Percentiles rank a stretch among this genome's conserved stretches.
Conservation (phyloP, 352 stramenopile species). For the Globisporangium iwayamae region DNA sequence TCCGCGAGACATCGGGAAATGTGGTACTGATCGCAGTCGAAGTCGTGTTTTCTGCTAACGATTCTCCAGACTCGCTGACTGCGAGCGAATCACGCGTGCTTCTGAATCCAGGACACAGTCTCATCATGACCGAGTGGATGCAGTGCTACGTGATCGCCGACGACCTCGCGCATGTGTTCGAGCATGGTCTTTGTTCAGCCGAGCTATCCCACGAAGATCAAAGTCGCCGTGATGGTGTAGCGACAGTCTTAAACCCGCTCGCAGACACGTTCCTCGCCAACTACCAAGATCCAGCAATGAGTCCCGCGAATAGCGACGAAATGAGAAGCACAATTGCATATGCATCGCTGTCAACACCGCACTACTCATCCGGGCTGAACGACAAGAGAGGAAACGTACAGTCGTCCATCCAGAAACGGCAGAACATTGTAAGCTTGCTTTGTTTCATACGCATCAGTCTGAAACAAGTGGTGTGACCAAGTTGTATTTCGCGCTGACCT, state of each 20-base stretch:
- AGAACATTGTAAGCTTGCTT: slow-evolving; percentile 13
- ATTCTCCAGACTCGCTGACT: slow-evolving; percentile 21
- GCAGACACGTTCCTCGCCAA: slow-evolving; percentile 56
- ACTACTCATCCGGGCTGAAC: slow-evolving; percentile 10
- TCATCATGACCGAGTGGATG: slow-evolving; percentile 76
- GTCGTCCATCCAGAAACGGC: slow-evolving; percentile 12
- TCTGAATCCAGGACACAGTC: slow-evolving; percentile 67
- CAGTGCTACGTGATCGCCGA: slow-evolving; percentile 86
- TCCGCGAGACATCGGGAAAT: slow-evolving; percentile 57
- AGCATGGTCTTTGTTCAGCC: slow-evolving; percentile 51
- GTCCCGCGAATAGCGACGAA: slow-evolving; percentile 28
- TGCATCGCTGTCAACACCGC: slow-evolving; percentile 42
- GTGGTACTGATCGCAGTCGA: slow-evolving; percentile 81
- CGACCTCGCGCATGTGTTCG: slow-evolving; percentile 63
- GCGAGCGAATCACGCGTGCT: slow-evolving; percentile 60
- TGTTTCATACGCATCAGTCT: not conserved
- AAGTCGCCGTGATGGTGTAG: slow-evolving; percentile 23
- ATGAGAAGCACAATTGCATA: slow-evolving; percentile 53
- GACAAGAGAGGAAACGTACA: not conserved
- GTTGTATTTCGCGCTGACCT: not conserved
- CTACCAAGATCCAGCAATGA: slow-evolving; percentile 8
- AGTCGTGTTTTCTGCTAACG: slow-evolving; percentile 51
- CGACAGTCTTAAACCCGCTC: slow-evolving; percentile 42
- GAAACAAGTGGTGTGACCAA: not conserved
- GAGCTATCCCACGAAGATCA: slow-evolving; percentile 43